These are phyloP conservation scores for Yamadazyma takamatsuzukensis DNA, from an alignment of 805 yeast genomes.

Conservation along the genomic window DNA sequence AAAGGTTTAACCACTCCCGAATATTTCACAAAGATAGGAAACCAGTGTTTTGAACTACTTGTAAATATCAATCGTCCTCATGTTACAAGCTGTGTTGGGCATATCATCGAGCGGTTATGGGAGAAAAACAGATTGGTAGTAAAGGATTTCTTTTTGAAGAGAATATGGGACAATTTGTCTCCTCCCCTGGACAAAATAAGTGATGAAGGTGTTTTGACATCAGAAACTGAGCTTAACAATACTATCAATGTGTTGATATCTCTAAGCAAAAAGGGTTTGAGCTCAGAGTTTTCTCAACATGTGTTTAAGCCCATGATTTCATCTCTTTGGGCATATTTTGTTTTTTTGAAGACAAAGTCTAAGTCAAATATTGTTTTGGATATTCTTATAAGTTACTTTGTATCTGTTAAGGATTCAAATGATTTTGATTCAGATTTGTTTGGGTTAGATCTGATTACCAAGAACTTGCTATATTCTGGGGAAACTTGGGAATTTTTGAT, in stretches of 20 bases:
- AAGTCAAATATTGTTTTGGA: conserved; percentile 36
- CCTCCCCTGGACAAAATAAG: conserved; percentile 22
- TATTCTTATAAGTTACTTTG: conserved; percentile 36
- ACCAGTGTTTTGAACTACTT: conserved; percentile 60
- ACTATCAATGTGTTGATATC: conserved; percentile 64
- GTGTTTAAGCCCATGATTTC: conserved; percentile 28
- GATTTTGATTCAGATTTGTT: conserved; percentile 12
- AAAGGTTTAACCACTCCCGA: conserved; percentile 36
- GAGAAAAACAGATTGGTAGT: conserved; percentile 46
- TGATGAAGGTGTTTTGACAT: conserved; percentile 26
- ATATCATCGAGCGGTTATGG: conserved; percentile 51
- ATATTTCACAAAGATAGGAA: conserved; percentile 59
- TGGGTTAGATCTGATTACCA: conserved; percentile 28
- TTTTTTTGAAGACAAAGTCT: conserved; percentile 26
- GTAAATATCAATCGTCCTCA: conserved; percentile 59
- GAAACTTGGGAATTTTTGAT: conserved; percentile 38
- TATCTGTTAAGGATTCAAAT: conserved; percentile 17
- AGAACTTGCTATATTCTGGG: conserved; percentile 28
- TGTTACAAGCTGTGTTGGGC: conserved; percentile 53
- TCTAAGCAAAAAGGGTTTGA: conserved; percentile 41
- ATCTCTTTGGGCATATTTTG: conserved; percentile 44
- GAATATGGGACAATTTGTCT: conserved; percentile 43
- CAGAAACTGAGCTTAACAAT: conserved; percentile 55
- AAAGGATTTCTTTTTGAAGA: conserved; percentile 55
- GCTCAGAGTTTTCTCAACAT: conserved; percentile 19